phyloP scores from a whole-genome alignment of 1,139 yeast genomes.

The Suhomyces atakaporum region DNA sequence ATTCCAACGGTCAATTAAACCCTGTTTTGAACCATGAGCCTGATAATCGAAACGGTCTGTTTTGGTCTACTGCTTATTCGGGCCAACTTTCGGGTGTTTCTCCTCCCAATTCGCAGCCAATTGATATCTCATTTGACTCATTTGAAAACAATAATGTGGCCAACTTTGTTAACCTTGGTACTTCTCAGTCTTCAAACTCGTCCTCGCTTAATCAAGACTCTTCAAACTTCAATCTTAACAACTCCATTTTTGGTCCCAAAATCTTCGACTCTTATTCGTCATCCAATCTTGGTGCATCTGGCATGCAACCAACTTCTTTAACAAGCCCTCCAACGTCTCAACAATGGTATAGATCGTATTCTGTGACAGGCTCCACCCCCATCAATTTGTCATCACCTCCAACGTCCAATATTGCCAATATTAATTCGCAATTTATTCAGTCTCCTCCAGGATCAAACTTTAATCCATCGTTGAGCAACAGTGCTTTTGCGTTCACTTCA shows the following conservation, averaged over 20 bases:
- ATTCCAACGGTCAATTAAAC: too few relatives aligned
- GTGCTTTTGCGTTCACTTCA: slow-evolving; percentile 8
- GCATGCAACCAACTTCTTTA: too few relatives aligned
- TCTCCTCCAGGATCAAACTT: slow-evolving; percentile 10
- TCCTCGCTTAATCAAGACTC: slow-evolving; percentile 2
- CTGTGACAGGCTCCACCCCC: slow-evolving; percentile 1
- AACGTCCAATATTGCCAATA: neutral
- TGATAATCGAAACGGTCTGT: too few relatives aligned
- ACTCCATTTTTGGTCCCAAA: slow-evolving; percentile 6
- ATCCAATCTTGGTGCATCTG: too few relatives aligned
- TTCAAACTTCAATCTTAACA: too few relatives aligned
- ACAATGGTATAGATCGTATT: slow-evolving; percentile 4
- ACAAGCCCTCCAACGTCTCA: too few relatives aligned
- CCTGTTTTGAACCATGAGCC: too few relatives aligned
- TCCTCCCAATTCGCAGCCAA: slow-evolving; percentile 17
- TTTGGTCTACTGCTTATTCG: too few relatives aligned
- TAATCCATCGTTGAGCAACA: slow-evolving; percentile 3
- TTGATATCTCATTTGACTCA: slow-evolving; percentile 14
- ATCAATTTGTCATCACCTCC: slow-evolving; percentile 7
- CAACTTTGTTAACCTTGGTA: slow-evolving; percentile 10
- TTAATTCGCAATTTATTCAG: slow-evolving; percentile 8
- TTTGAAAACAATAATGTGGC: slow-evolving; percentile 9
- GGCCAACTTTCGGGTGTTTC: neutral
- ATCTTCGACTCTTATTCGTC: too few relatives aligned
- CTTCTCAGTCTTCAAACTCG: neutral